Percentiles rank a stretch among this genome's conserved stretches.
Conservation (phyloP, 352 stramenopile genomes). For the Phytophthora hybrid region DNA sequence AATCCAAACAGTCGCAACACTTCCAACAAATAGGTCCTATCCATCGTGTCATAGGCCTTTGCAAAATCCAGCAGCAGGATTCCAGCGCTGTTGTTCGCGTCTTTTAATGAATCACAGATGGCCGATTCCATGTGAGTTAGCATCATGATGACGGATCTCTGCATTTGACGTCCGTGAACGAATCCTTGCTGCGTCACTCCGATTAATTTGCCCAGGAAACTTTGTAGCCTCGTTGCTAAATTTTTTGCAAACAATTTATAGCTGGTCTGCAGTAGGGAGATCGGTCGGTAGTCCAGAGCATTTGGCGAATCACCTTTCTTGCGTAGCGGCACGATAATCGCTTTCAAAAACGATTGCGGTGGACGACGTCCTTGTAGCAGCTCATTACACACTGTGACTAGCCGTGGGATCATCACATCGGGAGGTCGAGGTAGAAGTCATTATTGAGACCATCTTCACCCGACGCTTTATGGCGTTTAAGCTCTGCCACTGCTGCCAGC, state of each 20-base stretch:
- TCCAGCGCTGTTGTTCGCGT: background rate
- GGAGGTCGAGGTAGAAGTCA: too few species aligned
- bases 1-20: background rate
- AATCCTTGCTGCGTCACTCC: background rate
- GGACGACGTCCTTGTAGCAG: background rate
- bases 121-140: background rate
- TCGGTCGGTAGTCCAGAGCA: background rate
- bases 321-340: background rate
- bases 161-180: background rate
- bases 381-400: background rate
- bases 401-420: too few species aligned
- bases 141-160: background rate
- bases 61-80: background rate
- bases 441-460: too few species aligned
- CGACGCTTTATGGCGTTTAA: too few species aligned
- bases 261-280: background rate
- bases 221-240: background rate
- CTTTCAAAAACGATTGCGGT: background rate
- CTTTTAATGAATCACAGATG: background rate
- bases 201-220: background rate
- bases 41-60: constrained; percentile 2
- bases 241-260: background rate
- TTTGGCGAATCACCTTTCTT: background rate
- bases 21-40: background rate
- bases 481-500: too few species aligned